A percentile compares a stretch with the other conserved stretches of the same genome.
phyloP scores from a whole-genome alignment of 2,329 filamentous ascomycete species.

The Colletotrichum agaves region DNA sequence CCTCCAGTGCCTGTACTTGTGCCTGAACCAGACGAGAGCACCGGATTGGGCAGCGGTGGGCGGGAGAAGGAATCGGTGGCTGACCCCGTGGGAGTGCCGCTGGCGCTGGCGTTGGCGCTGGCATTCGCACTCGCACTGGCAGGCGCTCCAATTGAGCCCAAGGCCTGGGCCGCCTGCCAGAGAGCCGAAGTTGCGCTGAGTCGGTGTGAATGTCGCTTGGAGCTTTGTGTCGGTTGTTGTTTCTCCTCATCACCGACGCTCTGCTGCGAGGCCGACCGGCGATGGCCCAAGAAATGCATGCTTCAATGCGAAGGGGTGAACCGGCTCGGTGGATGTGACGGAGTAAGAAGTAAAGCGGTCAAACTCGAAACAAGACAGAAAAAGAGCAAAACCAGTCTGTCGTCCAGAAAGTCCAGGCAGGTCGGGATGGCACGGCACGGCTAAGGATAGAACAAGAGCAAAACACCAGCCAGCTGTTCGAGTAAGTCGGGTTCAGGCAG shows the following conservation, averaged over 20 bases:
- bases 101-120: slow-evolving; percentile 34
- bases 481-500: slow-evolving; percentile 4
- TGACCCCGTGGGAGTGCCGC: slow-evolving; percentile 38
- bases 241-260: slow-evolving; percentile 29
- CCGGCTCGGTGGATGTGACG: too few species aligned
- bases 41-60: slow-evolving; percentile 29
- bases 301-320: not conserved
- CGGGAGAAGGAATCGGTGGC: slow-evolving; percentile 2
- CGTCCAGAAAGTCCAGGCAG: not conserved
- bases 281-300: slow-evolving; percentile 35
- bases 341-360: too few species aligned
- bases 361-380: not conserved
- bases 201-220: slow-evolving; percentile 8
- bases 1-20: not conserved
- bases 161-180: slow-evolving; percentile 31
- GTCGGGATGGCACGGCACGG: slow-evolving; percentile 1
- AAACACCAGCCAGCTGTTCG: slow-evolving; percentile 1
- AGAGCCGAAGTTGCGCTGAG: slow-evolving; percentile 34
- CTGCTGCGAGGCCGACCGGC: slow-evolving; percentile 32
- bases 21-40: slow-evolving; percentile 4
- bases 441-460: not conserved
- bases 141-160: slow-evolving; percentile 33
- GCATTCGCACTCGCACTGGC: slow-evolving; percentile 21
- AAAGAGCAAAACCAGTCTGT: not conserved
- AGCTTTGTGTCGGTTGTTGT: slow-evolving; percentile 21